These are phyloP conservation scores for Choiromyces venosus DNA, from an alignment of 495 filamentous ascomycete species.

Conservation along the genomic window DNA sequence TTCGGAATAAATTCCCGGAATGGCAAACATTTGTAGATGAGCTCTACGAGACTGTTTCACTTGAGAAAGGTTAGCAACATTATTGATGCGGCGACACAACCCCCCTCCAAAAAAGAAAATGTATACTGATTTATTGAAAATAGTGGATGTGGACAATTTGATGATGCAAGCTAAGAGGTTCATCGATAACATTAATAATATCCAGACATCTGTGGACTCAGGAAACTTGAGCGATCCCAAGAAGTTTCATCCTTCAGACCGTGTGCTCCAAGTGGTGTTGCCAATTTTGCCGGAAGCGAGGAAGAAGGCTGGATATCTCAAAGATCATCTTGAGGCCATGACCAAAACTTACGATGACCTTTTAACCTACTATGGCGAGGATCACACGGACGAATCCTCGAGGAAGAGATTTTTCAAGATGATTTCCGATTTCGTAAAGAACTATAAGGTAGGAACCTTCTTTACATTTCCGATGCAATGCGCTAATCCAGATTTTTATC, in stretches of 20 bases:
- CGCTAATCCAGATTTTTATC: slow-evolving; percentile 17
- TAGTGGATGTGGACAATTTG: slow-evolving; percentile 77
- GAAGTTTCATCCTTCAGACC: slow-evolving; percentile 96
- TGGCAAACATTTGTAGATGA: slow-evolving; percentile 87
- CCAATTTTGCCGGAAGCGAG: slow-evolving; percentile 93
- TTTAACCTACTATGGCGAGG: slow-evolving; percentile 94
- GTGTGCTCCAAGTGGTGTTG: slow-evolving; percentile 85
- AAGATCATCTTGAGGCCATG: slow-evolving; percentile 92
- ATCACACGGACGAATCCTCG: slow-evolving; percentile 85
- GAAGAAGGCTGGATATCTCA: slow-evolving; percentile 92
- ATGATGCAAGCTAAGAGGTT: slow-evolving; percentile 85
- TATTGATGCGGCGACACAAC: neutral
- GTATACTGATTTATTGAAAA: slow-evolving; percentile 11
- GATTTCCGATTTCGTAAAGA: slow-evolving; percentile 80
- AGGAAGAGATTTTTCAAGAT: slow-evolving; percentile 94
- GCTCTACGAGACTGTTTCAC: slow-evolving; percentile 68
- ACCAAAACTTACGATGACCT: slow-evolving; percentile 85
- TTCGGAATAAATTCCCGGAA: slow-evolving; percentile 90
- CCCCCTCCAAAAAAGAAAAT: too few relatives aligned
- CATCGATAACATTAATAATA: slow-evolving; percentile 88
- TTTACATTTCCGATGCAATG: neutral
- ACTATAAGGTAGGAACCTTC: slow-evolving; percentile 71
- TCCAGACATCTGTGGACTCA: slow-evolving; percentile 83
- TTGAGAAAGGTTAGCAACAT: slow-evolving; percentile 65
- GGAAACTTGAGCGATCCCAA: slow-evolving; percentile 94